phyloP scores from a whole-genome alignment of 1,139 yeast species.

The Suhomyces bribrorum region DNA sequence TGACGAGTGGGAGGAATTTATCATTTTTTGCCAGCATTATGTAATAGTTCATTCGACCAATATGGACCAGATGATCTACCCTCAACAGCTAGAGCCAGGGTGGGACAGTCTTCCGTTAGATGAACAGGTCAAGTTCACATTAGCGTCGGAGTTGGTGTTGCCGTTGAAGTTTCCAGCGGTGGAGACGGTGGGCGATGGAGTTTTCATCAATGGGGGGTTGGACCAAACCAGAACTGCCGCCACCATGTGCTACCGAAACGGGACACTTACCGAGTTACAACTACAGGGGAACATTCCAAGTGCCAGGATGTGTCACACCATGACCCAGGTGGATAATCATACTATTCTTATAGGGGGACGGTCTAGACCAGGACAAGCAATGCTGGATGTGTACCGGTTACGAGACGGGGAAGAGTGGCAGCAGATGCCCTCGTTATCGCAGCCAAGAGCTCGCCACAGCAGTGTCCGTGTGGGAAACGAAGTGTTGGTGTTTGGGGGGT shows the following conservation, averaged over 20 bases:
- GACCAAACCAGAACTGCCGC: constrained; percentile 42
- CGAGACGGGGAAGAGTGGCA: constrained; percentile 37
- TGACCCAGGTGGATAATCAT: constrained; percentile 34
- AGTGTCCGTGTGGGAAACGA: constrained; percentile 36
- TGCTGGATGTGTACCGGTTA: constrained; percentile 34
- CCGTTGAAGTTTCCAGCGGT: constrained; percentile 54
- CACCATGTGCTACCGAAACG: constrained; percentile 17
- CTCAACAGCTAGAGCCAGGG: background rate
- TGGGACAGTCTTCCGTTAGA: constrained; percentile 4
- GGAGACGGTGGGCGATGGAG: constrained; percentile 21
- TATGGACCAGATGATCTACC: constrained; percentile 12
- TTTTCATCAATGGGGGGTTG: constrained; percentile 57
- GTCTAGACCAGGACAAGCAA: constrained; percentile 53
- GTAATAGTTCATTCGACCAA: constrained; percentile 67
- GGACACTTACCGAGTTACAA: constrained; percentile 2
- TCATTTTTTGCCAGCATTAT: constrained; percentile 76
- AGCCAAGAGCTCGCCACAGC: constrained; percentile 56
- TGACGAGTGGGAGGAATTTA: constrained; percentile 85
- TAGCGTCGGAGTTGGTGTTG: constrained; percentile 14
- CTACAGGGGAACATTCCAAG: constrained; percentile 21
- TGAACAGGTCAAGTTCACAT: constrained; percentile 7
- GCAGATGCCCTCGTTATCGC: constrained; percentile 45
- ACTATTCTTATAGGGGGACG: constrained; percentile 68
- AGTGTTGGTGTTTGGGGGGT: constrained; percentile 59
- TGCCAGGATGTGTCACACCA: constrained; percentile 63